Conservation (phyloP, 2,329 filamentous ascomycete genomes). For the Ascomycota sp. region DNA sequence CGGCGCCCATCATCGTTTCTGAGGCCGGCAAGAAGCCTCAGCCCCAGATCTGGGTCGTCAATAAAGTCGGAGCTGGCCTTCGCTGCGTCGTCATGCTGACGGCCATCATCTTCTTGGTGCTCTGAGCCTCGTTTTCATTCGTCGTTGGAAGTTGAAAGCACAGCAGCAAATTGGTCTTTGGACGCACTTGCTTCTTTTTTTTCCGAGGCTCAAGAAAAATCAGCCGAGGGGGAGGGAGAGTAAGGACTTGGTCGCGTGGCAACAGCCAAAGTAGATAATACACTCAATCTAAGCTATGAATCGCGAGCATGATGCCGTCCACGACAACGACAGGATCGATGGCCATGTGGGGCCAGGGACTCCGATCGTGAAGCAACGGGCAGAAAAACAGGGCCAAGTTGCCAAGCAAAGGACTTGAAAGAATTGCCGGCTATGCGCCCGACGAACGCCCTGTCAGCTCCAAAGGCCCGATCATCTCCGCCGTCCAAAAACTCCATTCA, state of each 20-base stretch:
- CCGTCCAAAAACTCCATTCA: too few species aligned
- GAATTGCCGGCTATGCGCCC: background rate
- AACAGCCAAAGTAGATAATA: too few species aligned
- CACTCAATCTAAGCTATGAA: too few species aligned
- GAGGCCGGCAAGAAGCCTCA: conserved; percentile 12
- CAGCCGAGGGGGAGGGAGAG: too few species aligned
- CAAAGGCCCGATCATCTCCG: too few species aligned
- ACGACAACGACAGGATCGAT: too few species aligned
- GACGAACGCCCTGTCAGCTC: too few species aligned
- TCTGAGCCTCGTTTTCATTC: conserved; percentile 6
- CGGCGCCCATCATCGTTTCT: conserved; percentile 11
- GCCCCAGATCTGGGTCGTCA: conserved; percentile 9
- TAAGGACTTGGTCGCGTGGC: too few species aligned
- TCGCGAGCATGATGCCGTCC: too few species aligned
- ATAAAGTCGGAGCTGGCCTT: conserved; percentile 12
- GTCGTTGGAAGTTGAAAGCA: background rate
- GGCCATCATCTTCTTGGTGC: conserved; percentile 11
- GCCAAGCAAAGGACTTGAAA: background rate
- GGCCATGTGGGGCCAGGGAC: background rate
- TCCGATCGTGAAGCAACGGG: background rate
- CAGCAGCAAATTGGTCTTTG: too few species aligned
- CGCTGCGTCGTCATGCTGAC: conserved; percentile 16
- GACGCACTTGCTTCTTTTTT: too few species aligned
- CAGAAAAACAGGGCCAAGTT: background rate
- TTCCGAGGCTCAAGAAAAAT: too few species aligned